Percentiles rank a stretch among this genome's conserved stretches.
Conservation (phyloP, 2,329 filamentous ascomycete species). For the Paradendryphiella salina region DNA sequence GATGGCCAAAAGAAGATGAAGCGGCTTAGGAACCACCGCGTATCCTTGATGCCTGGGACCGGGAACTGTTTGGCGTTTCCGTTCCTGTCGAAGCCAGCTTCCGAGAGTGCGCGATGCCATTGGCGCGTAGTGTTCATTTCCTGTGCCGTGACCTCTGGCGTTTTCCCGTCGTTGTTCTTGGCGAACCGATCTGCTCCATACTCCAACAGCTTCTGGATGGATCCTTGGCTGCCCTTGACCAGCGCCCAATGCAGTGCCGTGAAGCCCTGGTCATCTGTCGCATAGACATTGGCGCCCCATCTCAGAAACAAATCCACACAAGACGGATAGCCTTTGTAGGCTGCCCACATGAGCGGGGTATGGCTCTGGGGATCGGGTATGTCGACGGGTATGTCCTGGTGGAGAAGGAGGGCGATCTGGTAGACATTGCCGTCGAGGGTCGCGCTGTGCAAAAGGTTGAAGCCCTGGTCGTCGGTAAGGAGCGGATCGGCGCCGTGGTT, state of each 20-base stretch:
- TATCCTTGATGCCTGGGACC: slow-evolving; percentile 74
- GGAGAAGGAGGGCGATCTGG: slow-evolving; percentile 82
- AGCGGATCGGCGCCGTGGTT: slow-evolving; percentile 90
- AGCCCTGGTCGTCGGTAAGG: slow-evolving; percentile 90
- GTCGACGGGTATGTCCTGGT: slow-evolving; percentile 94
- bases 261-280: slow-evolving; percentile 87
- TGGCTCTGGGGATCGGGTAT: slow-evolving; percentile 87
- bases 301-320: slow-evolving; percentile 90
- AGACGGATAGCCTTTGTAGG: slow-evolving; percentile 92
- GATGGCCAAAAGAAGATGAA: slow-evolving; percentile 93
- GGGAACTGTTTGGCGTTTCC: slow-evolving; percentile 76
- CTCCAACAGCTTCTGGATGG: slow-evolving; percentile 91
- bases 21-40: slow-evolving; percentile 74
- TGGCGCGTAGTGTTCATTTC: slow-evolving; percentile 85
- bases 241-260: slow-evolving; percentile 95
- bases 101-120: slow-evolving; percentile 80
- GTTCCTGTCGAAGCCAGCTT: slow-evolving; percentile 81
- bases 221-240: slow-evolving; percentile 86
- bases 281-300: slow-evolving; percentile 94
- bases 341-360: slow-evolving; percentile 97
- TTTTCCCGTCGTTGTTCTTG: slow-evolving; percentile 87
- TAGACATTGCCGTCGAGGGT: slow-evolving; percentile 97
- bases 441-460: slow-evolving; percentile 95
- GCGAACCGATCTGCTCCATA: slow-evolving; percentile 94
- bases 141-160: slow-evolving; percentile 78